Conservation (phyloP, 805 yeast genomes). For the Saccharomycopsis sp. region DNA sequence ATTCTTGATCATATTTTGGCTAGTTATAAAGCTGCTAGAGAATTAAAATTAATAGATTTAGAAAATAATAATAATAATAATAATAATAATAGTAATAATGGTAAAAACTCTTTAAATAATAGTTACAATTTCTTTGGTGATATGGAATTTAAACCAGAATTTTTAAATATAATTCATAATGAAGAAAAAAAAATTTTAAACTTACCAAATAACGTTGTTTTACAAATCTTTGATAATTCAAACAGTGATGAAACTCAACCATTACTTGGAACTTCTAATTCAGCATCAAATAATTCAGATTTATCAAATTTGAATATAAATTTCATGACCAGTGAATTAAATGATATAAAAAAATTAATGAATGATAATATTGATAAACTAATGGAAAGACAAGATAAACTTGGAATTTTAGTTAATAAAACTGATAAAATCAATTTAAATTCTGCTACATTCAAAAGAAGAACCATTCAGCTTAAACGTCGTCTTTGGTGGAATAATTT, state of each 20-base stretch:
- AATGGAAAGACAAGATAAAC: constrained; percentile 60
- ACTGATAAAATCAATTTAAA: constrained; percentile 56
- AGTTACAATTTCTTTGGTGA: constrained; percentile 1
- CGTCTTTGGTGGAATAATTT: constrained; percentile 52
- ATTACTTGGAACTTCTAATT: background rate
- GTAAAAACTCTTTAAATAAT: background rate
- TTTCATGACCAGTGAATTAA: constrained; percentile 34
- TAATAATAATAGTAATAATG: too few species aligned
- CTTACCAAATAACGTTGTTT: constrained; percentile 8
- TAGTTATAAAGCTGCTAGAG: constrained; percentile 34
- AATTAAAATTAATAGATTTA: constrained; percentile 20
- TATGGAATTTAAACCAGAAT: constrained; percentile 9
- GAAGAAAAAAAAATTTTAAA: constrained; percentile 10
- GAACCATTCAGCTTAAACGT: constrained; percentile 46
- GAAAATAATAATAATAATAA: background rate
- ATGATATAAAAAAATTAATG: constrained; percentile 59
- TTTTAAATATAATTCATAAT: constrained; percentile 4
- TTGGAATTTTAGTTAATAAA: constrained; percentile 55
- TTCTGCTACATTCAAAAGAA: constrained; percentile 52
- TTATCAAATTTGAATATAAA: constrained; percentile 8
- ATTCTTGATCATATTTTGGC: constrained; percentile 40
- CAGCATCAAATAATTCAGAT: background rate
- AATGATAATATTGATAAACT: constrained; percentile 61
- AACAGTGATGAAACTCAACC: background rate
- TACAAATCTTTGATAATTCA: constrained; percentile 21